These are phyloP conservation scores for Aspergillus novoparasiticus DNA, from an alignment of 2,329 filamentous ascomycete genomes.

Conservation along the genomic window DNA sequence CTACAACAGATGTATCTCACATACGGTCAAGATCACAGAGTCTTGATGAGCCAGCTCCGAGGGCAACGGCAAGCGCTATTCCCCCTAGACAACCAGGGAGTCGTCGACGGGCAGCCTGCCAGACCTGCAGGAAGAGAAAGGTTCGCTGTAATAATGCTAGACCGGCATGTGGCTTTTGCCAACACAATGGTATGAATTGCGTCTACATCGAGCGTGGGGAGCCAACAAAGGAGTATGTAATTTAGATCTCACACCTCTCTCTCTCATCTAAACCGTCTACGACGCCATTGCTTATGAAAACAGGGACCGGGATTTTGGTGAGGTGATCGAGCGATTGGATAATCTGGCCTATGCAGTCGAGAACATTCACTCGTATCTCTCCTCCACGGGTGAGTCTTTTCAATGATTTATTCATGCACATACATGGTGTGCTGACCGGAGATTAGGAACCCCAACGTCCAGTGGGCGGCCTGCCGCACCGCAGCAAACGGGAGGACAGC, in stretches of 20 bases:
- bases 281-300: neutral
- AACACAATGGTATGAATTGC: neutral
- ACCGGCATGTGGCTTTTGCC: neutral
- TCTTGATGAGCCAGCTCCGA: neutral
- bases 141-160: neutral
- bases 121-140: neutral
- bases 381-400: neutral
- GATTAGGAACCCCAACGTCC: neutral
- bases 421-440: neutral
- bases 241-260: neutral
- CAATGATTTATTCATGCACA: neutral
- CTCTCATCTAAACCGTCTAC: neutral
- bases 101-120: constrained; percentile 2
- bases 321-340: neutral
- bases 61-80: neutral
- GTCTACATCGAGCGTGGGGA: neutral
- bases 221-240: neutral
- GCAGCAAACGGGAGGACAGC: neutral
- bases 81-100: neutral
- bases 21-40: neutral
- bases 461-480: neutral
- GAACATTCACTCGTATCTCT: neutral
- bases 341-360: neutral
- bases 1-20: neutral
- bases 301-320: neutral